Evolutionary conservation across 176 grass and related monocot genomes (phyloP).

Genomic region (Rhynchospora pubera): DNA sequence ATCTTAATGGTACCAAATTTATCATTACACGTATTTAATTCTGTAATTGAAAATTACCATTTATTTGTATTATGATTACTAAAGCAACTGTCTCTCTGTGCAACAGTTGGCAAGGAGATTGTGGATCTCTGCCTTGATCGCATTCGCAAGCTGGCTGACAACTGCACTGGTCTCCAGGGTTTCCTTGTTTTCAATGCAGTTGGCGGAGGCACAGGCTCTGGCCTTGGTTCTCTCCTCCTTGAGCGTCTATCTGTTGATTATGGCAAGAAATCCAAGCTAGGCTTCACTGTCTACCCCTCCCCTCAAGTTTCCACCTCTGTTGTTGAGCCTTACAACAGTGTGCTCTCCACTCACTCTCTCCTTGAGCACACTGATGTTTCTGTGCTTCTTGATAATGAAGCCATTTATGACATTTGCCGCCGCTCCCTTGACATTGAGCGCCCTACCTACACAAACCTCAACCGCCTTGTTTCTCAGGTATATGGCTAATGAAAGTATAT

Average conservation of each 20-base stretch:
- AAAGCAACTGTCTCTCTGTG: neutral
- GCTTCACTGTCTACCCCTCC: constrained; percentile 13
- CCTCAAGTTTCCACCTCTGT: constrained; percentile 24
- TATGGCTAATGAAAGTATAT: neutral
- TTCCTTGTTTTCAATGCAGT: constrained; percentile 22
- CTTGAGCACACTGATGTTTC: constrained; percentile 22
- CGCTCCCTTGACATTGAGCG: constrained; percentile 14
- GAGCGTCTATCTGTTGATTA: constrained; percentile 21
- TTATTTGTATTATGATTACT: neutral
- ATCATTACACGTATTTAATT: neutral
- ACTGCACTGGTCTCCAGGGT: constrained; percentile 16
- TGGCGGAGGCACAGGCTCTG: constrained; percentile 11
- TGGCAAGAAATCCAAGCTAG: constrained; percentile 19
- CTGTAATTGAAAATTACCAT: neutral
- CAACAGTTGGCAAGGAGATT: constrained; percentile 20
- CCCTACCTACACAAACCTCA: constrained; percentile 23
- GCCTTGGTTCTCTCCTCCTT: constrained; percentile 17
- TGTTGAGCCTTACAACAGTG: constrained; percentile 22
- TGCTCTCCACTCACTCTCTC: constrained; percentile 17
- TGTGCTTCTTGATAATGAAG: constrained; percentile 20
- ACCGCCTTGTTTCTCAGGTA: constrained; percentile 24
- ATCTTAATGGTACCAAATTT: neutral
- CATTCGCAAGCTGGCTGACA: constrained; percentile 20
- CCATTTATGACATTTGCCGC: constrained; percentile 21
- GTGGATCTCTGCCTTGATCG: constrained; percentile 20